Conservation (phyloP, 345 rosid species). For the Toxicodendron radicans region DNA sequence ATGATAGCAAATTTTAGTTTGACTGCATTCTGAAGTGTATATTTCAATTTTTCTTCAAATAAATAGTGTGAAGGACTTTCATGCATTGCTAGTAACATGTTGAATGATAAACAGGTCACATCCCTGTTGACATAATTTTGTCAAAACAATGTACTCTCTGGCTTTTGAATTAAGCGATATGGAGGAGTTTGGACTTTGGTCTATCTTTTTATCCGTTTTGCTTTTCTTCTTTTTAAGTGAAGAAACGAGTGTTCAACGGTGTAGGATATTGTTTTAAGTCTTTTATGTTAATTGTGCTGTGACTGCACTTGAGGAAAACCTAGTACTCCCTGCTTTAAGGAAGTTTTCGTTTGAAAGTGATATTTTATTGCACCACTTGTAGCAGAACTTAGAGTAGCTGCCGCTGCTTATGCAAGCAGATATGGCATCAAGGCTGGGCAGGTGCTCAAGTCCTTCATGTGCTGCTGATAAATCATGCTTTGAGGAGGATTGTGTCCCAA, state of each 20-base stretch:
- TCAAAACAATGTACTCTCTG: background rate
- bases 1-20: background rate
- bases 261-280: background rate
- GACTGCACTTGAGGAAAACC: background rate
- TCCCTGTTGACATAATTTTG: background rate
- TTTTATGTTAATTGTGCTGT: background rate
- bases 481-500: background rate
- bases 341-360: background rate
- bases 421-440: constrained; percentile 62
- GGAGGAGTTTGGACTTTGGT: background rate
- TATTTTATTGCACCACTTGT: constrained; percentile 45
- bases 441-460: constrained; percentile 41
- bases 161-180: background rate
- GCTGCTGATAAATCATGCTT: background rate
- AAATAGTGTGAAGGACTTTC: background rate
- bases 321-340: background rate
- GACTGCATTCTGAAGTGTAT: background rate
- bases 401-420: constrained; percentile 65
- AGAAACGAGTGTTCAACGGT: background rate
- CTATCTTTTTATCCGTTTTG: background rate
- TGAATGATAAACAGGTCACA: background rate
- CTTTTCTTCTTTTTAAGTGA: background rate
- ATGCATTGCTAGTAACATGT: background rate
- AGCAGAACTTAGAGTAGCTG: constrained; percentile 66
- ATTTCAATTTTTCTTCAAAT: background rate